Conservation (phyloP, 495 filamentous ascomycete species). For the Podospora pseudocomata region DNA sequence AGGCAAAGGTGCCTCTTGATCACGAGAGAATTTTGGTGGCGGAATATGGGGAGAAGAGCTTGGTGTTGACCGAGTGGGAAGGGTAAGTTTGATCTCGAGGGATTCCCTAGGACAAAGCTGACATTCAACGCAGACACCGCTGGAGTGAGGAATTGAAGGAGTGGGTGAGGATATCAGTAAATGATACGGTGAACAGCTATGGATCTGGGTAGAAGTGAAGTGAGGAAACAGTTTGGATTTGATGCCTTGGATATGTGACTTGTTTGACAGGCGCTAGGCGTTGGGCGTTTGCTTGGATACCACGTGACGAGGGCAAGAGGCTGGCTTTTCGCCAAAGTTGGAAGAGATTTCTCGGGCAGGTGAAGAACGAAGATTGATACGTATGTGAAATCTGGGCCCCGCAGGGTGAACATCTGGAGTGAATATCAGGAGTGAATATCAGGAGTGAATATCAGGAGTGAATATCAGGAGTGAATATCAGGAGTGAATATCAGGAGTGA, state of each 20-base stretch:
- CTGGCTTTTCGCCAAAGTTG: background rate
- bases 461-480: too few species aligned
- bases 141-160: constrained; percentile 45
- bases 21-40: constrained; percentile 68
- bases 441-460: too few species aligned
- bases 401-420: too few species aligned
- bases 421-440: too few species aligned
- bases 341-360: background rate
- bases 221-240: background rate
- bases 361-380: background rate
- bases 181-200: constrained; percentile 18
- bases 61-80: constrained; percentile 61
- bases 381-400: too few species aligned
- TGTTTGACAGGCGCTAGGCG: background rate
- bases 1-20: constrained; percentile 70
- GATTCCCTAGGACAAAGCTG: constrained; percentile 10
- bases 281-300: constrained; percentile 1
- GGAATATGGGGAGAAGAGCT: constrained; percentile 67
- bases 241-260: constrained; percentile 4
- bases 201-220: background rate
- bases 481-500: too few species aligned
- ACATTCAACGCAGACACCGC: constrained; percentile 36
- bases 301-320: background rate
- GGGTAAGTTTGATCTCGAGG: constrained; percentile 45
- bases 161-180: constrained; percentile 44